These are phyloP conservation scores for Conidiobolus incongruus DNA, from an alignment of 371 early-diverging fungal genomes.

Conservation along the genomic window DNA sequence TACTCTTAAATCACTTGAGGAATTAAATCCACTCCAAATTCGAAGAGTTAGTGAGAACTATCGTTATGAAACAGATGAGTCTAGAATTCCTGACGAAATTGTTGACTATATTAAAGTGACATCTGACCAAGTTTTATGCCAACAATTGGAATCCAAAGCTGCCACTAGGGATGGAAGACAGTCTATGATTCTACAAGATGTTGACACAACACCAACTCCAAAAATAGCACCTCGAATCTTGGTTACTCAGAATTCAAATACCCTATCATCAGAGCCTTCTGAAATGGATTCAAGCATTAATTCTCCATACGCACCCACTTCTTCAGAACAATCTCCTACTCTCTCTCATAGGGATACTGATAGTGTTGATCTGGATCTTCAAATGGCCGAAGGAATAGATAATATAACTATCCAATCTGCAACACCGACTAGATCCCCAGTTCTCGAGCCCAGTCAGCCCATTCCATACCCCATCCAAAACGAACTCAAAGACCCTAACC, in stretches of 20 bases:
- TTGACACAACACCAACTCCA: constrained; percentile 1
- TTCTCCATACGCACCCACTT: too few relatives aligned
- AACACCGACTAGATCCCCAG: too few relatives aligned
- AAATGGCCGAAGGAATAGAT: not conserved
- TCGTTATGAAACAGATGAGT: constrained; percentile 67
- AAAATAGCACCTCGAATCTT: too few relatives aligned
- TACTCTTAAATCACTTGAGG: constrained; percentile 32
- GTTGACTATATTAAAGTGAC: constrained; percentile 39
- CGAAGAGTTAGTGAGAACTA: constrained; percentile 44
- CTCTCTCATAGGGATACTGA: not conserved
- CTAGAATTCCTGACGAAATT: constrained; percentile 35
- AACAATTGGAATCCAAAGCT: constrained; percentile 16
- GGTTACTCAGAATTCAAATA: too few relatives aligned
- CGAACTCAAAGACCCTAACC: constrained; percentile 15
- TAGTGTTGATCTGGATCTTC: not conserved
- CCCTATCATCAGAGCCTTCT: too few relatives aligned
- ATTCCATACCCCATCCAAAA: not conserved
- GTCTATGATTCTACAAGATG: not conserved
- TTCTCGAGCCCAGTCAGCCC: not conserved
- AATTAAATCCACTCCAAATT: constrained; percentile 44
- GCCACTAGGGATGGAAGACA: constrained; percentile 13
- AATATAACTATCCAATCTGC: not conserved
- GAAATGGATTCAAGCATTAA: too few relatives aligned
- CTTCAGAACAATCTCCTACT: not conserved
- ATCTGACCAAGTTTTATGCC: constrained; percentile 30